A percentile compares a stretch with the other conserved stretches of the same genome.
Conservation (phyloP, 2,329 filamentous ascomycete species). For the Aureobasidium namibiae region DNA sequence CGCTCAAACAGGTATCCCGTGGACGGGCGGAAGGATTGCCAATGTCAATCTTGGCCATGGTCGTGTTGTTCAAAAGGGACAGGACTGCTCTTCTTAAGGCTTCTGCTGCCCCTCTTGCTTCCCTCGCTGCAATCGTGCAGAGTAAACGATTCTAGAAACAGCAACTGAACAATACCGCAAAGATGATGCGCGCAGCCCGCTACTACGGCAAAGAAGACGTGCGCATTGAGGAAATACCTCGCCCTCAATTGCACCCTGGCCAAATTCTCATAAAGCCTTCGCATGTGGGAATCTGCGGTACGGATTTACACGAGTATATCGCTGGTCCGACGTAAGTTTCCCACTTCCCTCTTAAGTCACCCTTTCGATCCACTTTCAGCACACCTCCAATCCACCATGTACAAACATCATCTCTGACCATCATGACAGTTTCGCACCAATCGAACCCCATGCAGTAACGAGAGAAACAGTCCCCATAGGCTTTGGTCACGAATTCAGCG, state of each 20-base stretch:
- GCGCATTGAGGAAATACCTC: conserved; percentile 43
- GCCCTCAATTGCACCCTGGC: conserved; percentile 39
- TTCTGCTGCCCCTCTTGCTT: not conserved
- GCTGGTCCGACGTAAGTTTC: conserved; percentile 27
- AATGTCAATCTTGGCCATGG: not conserved
- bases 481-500: conserved; percentile 59
- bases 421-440: conserved; percentile 39
- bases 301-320: conserved; percentile 38
- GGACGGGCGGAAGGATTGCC: not conserved
- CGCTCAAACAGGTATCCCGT: not conserved
- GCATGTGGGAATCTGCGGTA: conserved; percentile 3
- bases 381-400: no score
- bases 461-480: conserved; percentile 33
- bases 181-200: conserved; percentile 44
- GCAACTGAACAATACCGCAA: not conserved
- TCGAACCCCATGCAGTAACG: conserved; percentile 49
- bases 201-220: conserved; percentile 51
- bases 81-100: not conserved
- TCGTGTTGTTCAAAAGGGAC: not conserved
- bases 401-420: conserved; percentile 19
- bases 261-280: conserved; percentile 33
- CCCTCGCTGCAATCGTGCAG: no score
- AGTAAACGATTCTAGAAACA: no score
- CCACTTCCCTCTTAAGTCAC: not conserved
- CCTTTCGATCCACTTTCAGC: no score